Conservation (phyloP, 2,329 filamentous ascomycete genomes). For the Fusarium mexicanum region DNA sequence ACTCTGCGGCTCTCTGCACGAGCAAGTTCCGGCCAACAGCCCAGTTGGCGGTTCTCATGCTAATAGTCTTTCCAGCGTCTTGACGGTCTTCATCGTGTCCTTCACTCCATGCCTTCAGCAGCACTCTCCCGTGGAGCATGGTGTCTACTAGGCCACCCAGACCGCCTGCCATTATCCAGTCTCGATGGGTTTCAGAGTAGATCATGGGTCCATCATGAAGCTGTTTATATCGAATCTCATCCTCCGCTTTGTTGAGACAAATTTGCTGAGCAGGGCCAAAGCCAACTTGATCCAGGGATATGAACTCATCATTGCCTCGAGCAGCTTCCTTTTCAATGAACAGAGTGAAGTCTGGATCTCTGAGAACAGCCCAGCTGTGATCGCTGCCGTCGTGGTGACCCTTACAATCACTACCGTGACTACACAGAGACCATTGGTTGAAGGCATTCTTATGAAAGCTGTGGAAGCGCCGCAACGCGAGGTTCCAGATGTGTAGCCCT, state of each 20-base stretch:
- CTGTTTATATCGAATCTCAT: neutral
- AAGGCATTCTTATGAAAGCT: neutral
- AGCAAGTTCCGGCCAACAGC: neutral
- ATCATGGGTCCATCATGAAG: neutral
- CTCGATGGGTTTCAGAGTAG: neutral
- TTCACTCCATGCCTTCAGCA: neutral
- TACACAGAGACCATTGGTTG: neutral
- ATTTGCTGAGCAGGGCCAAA: neutral
- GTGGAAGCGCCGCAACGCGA: constrained; percentile 5
- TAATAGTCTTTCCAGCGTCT: neutral
- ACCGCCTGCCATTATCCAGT: neutral
- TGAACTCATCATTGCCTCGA: neutral
- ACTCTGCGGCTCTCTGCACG: neutral
- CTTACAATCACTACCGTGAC: neutral
- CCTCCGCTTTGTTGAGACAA: neutral
- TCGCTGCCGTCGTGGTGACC: neutral
- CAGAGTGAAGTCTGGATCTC: neutral
- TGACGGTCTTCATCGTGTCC: neutral
- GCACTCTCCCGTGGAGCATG: neutral
- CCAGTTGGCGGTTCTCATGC: neutral
- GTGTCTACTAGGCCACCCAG: neutral
- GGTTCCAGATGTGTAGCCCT: neutral
- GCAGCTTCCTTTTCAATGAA: neutral
- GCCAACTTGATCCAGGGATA: neutral
- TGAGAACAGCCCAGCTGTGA: neutral